Evolutionary conservation across 352 stramenopile genomes (phyloP), one percentile per base, ranked within the genome.

Genomic region (Pythium scleroteichum): DNA sequence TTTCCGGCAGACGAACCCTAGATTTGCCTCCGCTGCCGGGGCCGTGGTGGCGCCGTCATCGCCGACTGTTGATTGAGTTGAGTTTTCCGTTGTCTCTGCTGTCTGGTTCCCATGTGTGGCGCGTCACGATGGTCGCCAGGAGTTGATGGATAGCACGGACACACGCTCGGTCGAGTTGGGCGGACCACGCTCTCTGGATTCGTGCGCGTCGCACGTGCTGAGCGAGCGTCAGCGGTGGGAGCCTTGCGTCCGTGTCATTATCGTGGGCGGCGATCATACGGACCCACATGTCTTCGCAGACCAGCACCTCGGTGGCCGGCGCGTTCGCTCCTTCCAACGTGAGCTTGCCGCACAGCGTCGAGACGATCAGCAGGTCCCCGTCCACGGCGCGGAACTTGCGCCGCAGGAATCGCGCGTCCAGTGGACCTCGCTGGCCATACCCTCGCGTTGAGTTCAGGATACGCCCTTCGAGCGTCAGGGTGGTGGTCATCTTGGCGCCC

Each of bases 201-300:
- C 48, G 48, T 19, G 39, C 17, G 6, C 48, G 48, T 17, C 48
- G 48, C 29, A 54, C 48, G 29, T 54, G 22, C 26, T 54, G 48
- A n/a, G 26, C 13, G 26, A 54, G 38, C 26, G 48, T 54, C 29
- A 44, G 33, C 29, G 48, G 38, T 4, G 38, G 17, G 6, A 44
- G 38, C 38, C 6, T 20, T n/a, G 3, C 3, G 38, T 44, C 7
- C 16, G 29, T 7, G 7, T 44, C 7, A 44, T 4, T 13, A 13
- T 44, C 29, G 14, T 54, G 27, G 16, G 39, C 46, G 46, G 6
- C n/a, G 27, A 54, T 19, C 2, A 16, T 2, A n/a, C 48, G 27
- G 26, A 44, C 17, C 38, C 38, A 44, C 6, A 13, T 20, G 38
- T 44, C 38, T n/a, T 44, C 38, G 17, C 38, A 44, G 6, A 44